Conservation (phyloP, 2,329 filamentous ascomycete species). For the Fusarium pininemorale region DNA sequence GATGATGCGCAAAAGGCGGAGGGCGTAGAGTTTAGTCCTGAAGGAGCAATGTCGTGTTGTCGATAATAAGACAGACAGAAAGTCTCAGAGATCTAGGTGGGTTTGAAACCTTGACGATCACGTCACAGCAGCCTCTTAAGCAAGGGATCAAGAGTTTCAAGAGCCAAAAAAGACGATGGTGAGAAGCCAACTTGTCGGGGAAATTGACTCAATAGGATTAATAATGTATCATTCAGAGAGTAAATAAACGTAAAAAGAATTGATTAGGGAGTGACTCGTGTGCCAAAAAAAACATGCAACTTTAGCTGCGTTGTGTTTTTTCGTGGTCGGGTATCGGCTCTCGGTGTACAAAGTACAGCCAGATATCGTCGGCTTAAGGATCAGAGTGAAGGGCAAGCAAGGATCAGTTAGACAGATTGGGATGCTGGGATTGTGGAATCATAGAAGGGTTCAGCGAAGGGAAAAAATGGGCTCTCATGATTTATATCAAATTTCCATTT, state of each 20-base stretch:
- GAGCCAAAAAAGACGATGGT: neutral
- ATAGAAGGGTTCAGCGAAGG: conserved; percentile 21
- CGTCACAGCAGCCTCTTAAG: conserved; percentile 35
- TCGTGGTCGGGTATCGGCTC: conserved; percentile 34
- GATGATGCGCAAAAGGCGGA: conserved; percentile 34
- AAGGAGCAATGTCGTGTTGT: conserved; percentile 13
- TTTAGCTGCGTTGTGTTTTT: conserved; percentile 4
- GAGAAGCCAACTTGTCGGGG: neutral
- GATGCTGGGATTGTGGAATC: conserved; percentile 22
- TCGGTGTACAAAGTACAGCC: conserved; percentile 33
- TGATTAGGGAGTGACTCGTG: conserved; percentile 21
- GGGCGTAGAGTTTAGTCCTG: conserved; percentile 7
- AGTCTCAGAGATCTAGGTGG: neutral
- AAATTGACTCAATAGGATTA: conserved; percentile 1
- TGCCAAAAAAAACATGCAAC: conserved; percentile 3
- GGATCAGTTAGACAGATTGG: conserved; percentile 1
- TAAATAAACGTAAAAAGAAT: conserved; percentile 33
- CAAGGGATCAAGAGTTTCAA: conserved; percentile 14
- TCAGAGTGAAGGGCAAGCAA: neutral
- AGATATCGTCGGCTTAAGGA: conserved; percentile 16
- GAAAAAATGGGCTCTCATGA: conserved; percentile 18
- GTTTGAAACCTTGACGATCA: conserved; percentile 34
- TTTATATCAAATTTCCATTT: conserved; percentile 12
- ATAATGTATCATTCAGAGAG: neutral
- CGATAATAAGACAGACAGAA: neutral